Conservation (phyloP, 2,329 filamentous ascomycete species). For the Chaetomiaceae sp. region DNA sequence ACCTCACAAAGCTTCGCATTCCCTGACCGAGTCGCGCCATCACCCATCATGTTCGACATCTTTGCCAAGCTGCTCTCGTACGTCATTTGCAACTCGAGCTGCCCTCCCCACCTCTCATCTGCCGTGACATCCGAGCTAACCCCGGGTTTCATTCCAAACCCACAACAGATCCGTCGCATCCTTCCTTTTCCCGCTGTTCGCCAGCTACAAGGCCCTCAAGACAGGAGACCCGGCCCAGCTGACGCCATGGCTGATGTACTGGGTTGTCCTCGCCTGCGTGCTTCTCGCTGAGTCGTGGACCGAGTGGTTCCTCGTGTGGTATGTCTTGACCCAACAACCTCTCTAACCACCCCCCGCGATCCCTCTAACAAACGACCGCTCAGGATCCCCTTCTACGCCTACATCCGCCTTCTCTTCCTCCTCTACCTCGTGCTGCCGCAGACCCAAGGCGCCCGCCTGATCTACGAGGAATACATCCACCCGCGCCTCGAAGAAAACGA, state of each 20-base stretch:
- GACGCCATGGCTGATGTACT: constrained; percentile 99
- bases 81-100: constrained; percentile 39
- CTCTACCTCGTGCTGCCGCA: constrained; percentile 96
- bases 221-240: constrained; percentile 83
- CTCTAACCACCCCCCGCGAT: too few relatives aligned
- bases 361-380: background rate
- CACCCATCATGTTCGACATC: constrained; percentile 68
- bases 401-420: constrained; percentile 79
- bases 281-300: constrained; percentile 82
- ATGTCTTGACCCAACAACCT: constrained; percentile 22
- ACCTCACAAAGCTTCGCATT: background rate
- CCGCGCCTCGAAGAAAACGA: constrained; percentile 88
- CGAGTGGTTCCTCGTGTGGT: constrained; percentile 81
- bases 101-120: too few relatives aligned
- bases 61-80: constrained; percentile 74
- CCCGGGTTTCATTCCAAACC: background rate
- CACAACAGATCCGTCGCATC: constrained; percentile 69
- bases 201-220: constrained; percentile 96
- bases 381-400: constrained; percentile 89
- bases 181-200: constrained; percentile 91
- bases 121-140: constrained; percentile 8
- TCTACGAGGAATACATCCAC: constrained; percentile 82
- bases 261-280: constrained; percentile 82
- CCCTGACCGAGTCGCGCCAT: background rate
- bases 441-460: constrained; percentile 81